A percentile compares a stretch with the other conserved stretches of the same genome.
These are phyloP conservation scores for Cytidiella melzeri DNA, from an alignment of 768 basidiomycete species.

Conservation along the genomic window DNA sequence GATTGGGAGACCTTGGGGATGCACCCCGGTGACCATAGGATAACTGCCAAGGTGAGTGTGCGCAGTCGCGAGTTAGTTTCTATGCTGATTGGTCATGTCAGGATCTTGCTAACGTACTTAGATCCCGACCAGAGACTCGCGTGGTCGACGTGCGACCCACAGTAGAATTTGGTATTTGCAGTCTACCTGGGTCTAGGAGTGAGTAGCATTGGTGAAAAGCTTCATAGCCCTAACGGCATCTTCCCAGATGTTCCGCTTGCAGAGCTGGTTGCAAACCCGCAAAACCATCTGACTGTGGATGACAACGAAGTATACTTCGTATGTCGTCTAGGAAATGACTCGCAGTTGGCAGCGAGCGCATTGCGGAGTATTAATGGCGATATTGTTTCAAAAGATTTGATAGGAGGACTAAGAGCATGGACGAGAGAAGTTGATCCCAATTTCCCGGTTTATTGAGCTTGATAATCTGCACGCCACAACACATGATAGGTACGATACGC, in stretches of 20 bases:
- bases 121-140: constrained; percentile 19
- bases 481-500: no score
- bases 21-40: constrained; percentile 17
- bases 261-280: constrained; percentile 56
- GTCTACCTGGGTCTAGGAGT: constrained; percentile 72
- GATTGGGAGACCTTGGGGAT: constrained; percentile 61
- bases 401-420: constrained; percentile 85
- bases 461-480: no score
- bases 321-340: constrained; percentile 91
- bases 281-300: constrained; percentile 28
- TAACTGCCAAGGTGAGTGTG: constrained; percentile 27
- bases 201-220: constrained; percentile 19
- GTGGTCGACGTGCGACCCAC: constrained; percentile 78
- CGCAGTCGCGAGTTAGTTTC: constrained; percentile 8
- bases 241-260: constrained; percentile 66
- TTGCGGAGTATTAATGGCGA: constrained; percentile 33
- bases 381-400: constrained; percentile 53
- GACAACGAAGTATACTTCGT: constrained; percentile 46
- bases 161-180: constrained; percentile 83
- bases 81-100: constrained; percentile 17
- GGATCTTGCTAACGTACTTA: constrained; percentile 42
- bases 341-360: constrained; percentile 76
- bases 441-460: constrained; percentile 77
- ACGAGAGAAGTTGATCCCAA: constrained; percentile 59
- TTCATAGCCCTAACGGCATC: constrained; percentile 5